These are phyloP conservation scores for Aureobasidium sp. DNA, from an alignment of 2,329 filamentous ascomycete species.

Conservation along the genomic window DNA sequence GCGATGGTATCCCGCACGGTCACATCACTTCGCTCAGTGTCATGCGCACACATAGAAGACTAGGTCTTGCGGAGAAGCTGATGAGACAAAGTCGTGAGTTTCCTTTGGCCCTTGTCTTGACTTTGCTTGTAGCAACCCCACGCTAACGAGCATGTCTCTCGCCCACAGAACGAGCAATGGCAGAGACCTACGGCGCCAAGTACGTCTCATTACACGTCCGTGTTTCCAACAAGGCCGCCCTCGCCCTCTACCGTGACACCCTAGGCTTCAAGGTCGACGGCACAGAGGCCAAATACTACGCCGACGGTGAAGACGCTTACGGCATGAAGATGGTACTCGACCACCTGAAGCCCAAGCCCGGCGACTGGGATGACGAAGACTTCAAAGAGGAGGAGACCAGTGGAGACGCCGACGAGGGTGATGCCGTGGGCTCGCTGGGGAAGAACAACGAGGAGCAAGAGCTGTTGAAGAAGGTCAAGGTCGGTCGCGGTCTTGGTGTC, in stretches of 20 bases:
- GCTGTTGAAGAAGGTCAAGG: constrained; percentile 71
- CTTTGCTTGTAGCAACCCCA: not conserved
- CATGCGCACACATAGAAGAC: constrained; percentile 85
- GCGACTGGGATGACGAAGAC: constrained; percentile 36
- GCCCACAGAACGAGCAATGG: constrained; percentile 78
- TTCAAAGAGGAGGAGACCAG: constrained; percentile 23
- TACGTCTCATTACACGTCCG: constrained; percentile 97
- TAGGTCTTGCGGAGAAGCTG: constrained; percentile 92
- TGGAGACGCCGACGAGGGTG: constrained; percentile 37
- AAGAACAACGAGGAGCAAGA: constrained; percentile 26
- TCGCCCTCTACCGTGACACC: constrained; percentile 87
- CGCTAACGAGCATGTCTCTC: not conserved
- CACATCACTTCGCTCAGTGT: constrained; percentile 94
- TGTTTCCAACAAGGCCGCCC: constrained; percentile 82
- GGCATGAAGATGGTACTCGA: constrained; percentile 83
- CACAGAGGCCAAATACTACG: constrained; percentile 85
- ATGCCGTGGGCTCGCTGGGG: constrained; percentile 29
- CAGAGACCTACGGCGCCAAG: constrained; percentile 80
- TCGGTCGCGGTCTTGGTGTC: constrained; percentile 72
- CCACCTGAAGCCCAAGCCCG: constrained; percentile 47
- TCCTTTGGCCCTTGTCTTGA: not conserved
- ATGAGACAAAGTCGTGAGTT: constrained; percentile 89
- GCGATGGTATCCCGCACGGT: constrained; percentile 83
- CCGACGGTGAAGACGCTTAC: constrained; percentile 92
- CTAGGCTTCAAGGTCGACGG: constrained; percentile 83